These are phyloP conservation scores for Suhomyces bribrorum DNA, from an alignment of 1,139 yeast genomes.

Conservation along the genomic window DNA sequence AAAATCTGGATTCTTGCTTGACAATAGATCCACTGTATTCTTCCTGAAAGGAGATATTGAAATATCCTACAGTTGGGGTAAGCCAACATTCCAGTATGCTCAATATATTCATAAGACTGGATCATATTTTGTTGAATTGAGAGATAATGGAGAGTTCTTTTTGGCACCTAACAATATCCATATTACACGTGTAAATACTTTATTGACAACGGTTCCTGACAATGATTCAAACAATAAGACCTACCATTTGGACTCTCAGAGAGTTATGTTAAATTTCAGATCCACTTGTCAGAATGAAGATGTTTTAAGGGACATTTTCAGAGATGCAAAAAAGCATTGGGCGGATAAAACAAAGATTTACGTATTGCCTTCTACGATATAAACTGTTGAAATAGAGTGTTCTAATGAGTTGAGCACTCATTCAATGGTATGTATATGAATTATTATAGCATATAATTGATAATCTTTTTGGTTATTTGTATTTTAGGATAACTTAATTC, in stretches of 20 bases:
- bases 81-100: slow-evolving; percentile 75
- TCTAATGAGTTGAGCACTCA: no score
- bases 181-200: slow-evolving; percentile 59
- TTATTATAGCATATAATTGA: neutral
- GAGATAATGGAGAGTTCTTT: slow-evolving; percentile 78
- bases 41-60: slow-evolving; percentile 56
- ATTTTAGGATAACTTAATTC: no score
- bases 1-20: slow-evolving; percentile 73
- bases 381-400: no score
- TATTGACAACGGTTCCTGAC: slow-evolving; percentile 27
- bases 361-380: slow-evolving; percentile 9
- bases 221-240: slow-evolving; percentile 30
- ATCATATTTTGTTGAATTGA: slow-evolving; percentile 81
- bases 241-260: slow-evolving; percentile 60
- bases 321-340: slow-evolving; percentile 58
- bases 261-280: slow-evolving; percentile 69
- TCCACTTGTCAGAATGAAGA: slow-evolving; percentile 57
- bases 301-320: slow-evolving; percentile 52
- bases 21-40: slow-evolving; percentile 72
- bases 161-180: slow-evolving; percentile 81
- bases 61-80: slow-evolving; percentile 87
- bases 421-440: no score
- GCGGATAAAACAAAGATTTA: slow-evolving; percentile 26
- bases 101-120: slow-evolving; percentile 93
- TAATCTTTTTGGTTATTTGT: no score